Conservation (phyloP, 148 eudicot species). For the Fagopyrum tataricum region DNA sequence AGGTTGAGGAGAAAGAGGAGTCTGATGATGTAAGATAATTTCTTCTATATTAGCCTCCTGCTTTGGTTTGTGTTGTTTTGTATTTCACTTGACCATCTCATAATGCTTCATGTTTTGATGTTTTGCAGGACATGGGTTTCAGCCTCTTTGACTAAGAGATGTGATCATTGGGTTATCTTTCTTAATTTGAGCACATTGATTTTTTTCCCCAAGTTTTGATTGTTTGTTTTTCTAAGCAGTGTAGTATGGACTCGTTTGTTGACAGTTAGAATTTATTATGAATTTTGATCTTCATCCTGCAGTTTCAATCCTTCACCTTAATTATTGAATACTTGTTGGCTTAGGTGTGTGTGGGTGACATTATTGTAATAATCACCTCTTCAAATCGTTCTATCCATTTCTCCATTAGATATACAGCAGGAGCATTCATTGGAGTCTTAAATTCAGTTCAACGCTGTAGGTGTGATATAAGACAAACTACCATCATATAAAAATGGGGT, state of each 20-base stretch:
- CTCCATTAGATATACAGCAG: no score
- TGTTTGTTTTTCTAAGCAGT: not conserved
- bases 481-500: no score
- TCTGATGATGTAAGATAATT: slow-evolving; percentile 62
- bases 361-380: no score
- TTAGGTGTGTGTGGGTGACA: no score
- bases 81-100: not conserved
- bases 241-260: not conserved
- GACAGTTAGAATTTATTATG: not conserved
- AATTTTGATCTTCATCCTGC: not conserved
- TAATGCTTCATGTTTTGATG: not conserved
- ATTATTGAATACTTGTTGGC: no score
- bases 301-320: not conserved
- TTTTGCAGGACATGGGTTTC: slow-evolving; percentile 84
- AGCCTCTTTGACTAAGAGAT: slow-evolving; percentile 63
- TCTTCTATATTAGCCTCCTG: not conserved
- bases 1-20: slow-evolving; percentile 50
- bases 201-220: not conserved
- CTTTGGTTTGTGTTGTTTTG: not conserved
- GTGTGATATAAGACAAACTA: no score
- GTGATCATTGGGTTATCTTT: not conserved
- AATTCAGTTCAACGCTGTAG: no score
- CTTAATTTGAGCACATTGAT: not conserved
- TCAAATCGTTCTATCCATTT: no score
- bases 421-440: no score